Conservation (phyloP, 805 yeast genomes). For the Candida krabiensis region DNA sequence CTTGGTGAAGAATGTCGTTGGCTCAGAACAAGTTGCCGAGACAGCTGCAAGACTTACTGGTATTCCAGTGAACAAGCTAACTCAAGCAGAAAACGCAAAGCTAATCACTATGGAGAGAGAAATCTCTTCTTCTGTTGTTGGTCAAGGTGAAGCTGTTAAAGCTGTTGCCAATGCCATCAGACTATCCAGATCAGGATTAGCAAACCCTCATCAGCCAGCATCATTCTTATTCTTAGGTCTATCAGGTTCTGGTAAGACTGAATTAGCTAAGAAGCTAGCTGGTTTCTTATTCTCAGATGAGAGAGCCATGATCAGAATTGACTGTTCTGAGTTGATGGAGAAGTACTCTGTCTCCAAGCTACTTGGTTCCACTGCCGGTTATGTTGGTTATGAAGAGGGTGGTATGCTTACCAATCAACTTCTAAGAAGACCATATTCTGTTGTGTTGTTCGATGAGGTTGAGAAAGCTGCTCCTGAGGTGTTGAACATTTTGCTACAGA, state of each 20-base stretch:
- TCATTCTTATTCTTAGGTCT: conserved; percentile 92
- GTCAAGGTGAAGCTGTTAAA: conserved; percentile 93
- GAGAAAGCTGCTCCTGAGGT: conserved; percentile 99
- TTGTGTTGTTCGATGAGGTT: conserved; percentile 94
- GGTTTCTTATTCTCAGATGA: conserved; percentile 96
- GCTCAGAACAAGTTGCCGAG: conserved; percentile 54
- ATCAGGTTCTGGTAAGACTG: conserved; percentile 98
- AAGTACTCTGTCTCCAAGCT: conserved; percentile 94
- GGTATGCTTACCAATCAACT: conserved; percentile 93
- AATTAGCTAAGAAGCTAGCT: conserved; percentile 93
- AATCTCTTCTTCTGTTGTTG: conserved; percentile 81
- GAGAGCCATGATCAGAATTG: conserved; percentile 95
- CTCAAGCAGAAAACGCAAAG: conserved; percentile 93
- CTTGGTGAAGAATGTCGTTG: conserved; percentile 86
- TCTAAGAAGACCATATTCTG: conserved; percentile 90
- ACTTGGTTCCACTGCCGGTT: conserved; percentile 97
- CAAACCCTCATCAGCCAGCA: conserved; percentile 96
- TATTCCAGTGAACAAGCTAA: conserved; percentile 90
- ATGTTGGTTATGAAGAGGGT: conserved; percentile 96
- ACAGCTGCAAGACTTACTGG: conserved; percentile 71
- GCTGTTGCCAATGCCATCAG: conserved; percentile 96
- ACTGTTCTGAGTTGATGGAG: conserved; percentile 94
- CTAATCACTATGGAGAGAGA: conserved; percentile 93
- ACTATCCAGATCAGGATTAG: conserved; percentile 88
- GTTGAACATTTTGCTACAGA: conserved; percentile 83